phyloP scores from a whole-genome alignment of 2,329 filamentous ascomycete genomes.

The Hypoxylon sp. region DNA sequence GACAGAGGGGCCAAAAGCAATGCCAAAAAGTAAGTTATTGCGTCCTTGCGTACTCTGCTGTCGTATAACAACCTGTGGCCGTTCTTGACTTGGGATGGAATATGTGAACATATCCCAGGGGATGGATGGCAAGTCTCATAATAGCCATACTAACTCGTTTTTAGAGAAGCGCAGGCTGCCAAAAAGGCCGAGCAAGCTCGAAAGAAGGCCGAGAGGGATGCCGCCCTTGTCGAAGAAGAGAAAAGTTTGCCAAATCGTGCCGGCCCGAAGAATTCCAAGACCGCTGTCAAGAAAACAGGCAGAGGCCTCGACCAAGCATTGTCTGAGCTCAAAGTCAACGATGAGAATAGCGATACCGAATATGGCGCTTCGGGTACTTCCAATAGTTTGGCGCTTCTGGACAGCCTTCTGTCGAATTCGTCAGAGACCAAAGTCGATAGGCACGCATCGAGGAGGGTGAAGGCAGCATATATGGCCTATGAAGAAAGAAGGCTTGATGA shows the following conservation, averaged over 20 bases:
- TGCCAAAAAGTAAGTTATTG: slow-evolving; percentile 81
- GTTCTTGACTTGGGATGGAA: slow-evolving; percentile 3
- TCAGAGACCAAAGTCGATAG: slow-evolving; percentile 80
- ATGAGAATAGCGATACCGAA: slow-evolving; percentile 70
- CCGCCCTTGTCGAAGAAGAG: slow-evolving; percentile 85
- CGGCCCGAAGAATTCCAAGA: slow-evolving; percentile 75
- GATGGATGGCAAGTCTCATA: not conserved
- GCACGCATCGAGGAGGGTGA: slow-evolving; percentile 88
- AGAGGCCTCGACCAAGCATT: slow-evolving; percentile 75
- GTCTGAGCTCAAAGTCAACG: slow-evolving; percentile 68
- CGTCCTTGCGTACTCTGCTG: too few relatives aligned
- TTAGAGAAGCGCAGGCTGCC: slow-evolving; percentile 83
- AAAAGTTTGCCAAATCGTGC: slow-evolving; percentile 68
- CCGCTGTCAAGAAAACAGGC: slow-evolving; percentile 74
- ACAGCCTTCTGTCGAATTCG: slow-evolving; percentile 70
- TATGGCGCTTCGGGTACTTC: slow-evolving; percentile 82
- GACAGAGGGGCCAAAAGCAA: slow-evolving; percentile 84
- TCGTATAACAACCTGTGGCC: too few relatives aligned
- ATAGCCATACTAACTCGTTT: slow-evolving; percentile 18
- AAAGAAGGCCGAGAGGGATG: slow-evolving; percentile 94
- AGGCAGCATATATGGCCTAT: slow-evolving; percentile 85
- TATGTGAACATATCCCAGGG: not conserved
- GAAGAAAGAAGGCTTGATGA: slow-evolving; percentile 85
- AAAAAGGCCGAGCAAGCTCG: slow-evolving; percentile 85
- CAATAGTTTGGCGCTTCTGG: slow-evolving; percentile 89